Base-by-base conservation (phyloP, 768 basidiomycete species). In the Mycena indigotica region DNA sequence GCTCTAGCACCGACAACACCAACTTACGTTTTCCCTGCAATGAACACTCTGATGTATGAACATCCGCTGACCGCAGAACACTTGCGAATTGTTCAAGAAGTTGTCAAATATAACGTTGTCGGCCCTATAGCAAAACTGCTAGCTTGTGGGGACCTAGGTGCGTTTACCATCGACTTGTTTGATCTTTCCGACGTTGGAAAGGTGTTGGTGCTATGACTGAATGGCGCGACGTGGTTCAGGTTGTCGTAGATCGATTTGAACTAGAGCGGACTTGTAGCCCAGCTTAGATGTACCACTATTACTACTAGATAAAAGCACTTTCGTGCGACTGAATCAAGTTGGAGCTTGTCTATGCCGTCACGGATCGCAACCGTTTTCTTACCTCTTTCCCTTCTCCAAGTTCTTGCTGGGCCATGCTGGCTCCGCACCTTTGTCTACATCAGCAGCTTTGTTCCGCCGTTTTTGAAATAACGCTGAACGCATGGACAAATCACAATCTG, bases 1-100 rank as follows among this genome's bases (percentile, higher is more conserved):
- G 95, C 93, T 0, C 76, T 96, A 0, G 79, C 90, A 2, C 91
- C 95, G 0, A 79, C 83, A 5, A 97, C 93, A 0, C 90, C 91
- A 5, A 94, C 93, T 5, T 93, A 89, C 67, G 73, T 98, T 32
- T 98, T 95, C 68, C 96, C 96, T 1, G 97, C 96, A 0, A 99
- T 98, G 96, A 99, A 99, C 71, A 98, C 97, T 3, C 78, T 93
- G 63, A 99, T 99, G 96, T 98, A 92, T 68, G 85, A 91, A 57
- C 95, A 98, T 69, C 94, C 94, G 19, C 79, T 98, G 41, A 98
- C 95, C 0, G 82, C 84, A 1, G 84, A 89, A 61, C 97, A 99
- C 67, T 73, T 98, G 40, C 81, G 84, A 23, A 67, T 89, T 35
- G 80, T 96, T 4, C 79, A 77, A 25, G 89, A 95, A 1, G 80